Base-by-base conservation (phyloP, 495 filamentous ascomycete genomes). In the Lophiostoma macrostomum region DNA sequence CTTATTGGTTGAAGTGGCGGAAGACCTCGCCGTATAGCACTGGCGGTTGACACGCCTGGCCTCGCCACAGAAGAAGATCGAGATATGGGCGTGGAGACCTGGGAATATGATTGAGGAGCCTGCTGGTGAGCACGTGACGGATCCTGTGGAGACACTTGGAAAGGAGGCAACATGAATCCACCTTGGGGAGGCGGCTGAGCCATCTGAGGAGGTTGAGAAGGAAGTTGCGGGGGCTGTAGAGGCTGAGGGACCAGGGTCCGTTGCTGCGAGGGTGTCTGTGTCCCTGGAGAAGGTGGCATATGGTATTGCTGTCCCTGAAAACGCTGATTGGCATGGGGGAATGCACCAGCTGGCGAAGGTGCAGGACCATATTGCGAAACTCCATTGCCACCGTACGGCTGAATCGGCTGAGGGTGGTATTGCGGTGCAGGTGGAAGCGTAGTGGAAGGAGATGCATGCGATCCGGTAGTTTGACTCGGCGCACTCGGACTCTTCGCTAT, bases 131-230 rank as follows among this genome's bases (percentile, higher is more conserved):
- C 44, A 38, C 55, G 56, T 23, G 51, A 56, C 19, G 62, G 58
- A 38, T 59, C 55, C 35, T 66, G 64, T 8, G 58, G 60, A 5
- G 50, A 59, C 3, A 70, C 58, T 32, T 65, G 63, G 53, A 71
- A 73, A 27, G 69, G 65, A n/a, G 66, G 69, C 5, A 69, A 59
- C 58, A 66, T 63, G 46, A 62, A 49, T n/a, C 68, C 69, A 27
- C 68, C 63, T 34, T 60, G 51, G n/a, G 64, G 64, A 22, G 58
- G 51, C 16, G 56, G 47, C 49, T 64, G 61, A 10, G 40, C 44
- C 43, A 49, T 39, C 25, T 37, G 58, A 6, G 47, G 53, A 5
- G 46, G 52, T 24, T 53, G 58, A 1, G 55, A 41, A 5, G 48
- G 40, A 36, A 55, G 43, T 31, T 60, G 56, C 11, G 47, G 32